A percentile compares a stretch with the other conserved stretches of the same genome.
These are phyloP conservation scores for Xylariaceae sp. DNA, from an alignment of 2,329 filamentous ascomycete genomes.

Conservation along the genomic window DNA sequence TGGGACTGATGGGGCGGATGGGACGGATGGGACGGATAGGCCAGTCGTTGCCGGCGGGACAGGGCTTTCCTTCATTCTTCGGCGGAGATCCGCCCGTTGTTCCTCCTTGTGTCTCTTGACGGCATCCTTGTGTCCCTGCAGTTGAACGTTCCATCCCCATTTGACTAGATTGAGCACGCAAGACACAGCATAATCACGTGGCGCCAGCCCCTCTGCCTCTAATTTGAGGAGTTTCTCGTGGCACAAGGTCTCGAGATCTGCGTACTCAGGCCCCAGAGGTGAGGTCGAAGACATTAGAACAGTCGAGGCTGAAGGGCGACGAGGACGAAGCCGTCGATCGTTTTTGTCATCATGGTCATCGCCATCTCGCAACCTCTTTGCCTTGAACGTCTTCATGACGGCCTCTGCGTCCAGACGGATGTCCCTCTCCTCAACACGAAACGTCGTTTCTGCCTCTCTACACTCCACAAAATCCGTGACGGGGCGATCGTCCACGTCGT, in stretches of 20 bases:
- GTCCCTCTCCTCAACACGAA: slow-evolving; percentile 14
- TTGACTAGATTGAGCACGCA: slow-evolving; percentile 21
- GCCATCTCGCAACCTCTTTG: background rate
- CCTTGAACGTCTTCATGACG: slow-evolving; percentile 5
- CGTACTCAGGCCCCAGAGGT: slow-evolving; percentile 16
- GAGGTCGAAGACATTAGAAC: slow-evolving; percentile 7
- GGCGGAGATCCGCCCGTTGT: slow-evolving; percentile 15
- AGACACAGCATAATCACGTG: slow-evolving; percentile 23
- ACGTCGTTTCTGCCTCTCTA: background rate
- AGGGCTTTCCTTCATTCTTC: slow-evolving; percentile 6
- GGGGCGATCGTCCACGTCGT: slow-evolving; percentile 7
- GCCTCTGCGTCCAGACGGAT: slow-evolving; percentile 4
- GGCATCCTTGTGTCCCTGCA: slow-evolving; percentile 22
- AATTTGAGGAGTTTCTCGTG: slow-evolving; percentile 15
- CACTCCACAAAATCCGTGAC: background rate
- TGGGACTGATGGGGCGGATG: too few species aligned
- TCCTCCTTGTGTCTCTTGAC: slow-evolving; percentile 22
- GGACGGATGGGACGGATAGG: background rate
- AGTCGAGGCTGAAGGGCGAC: background rate
- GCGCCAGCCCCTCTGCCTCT: slow-evolving; percentile 16
- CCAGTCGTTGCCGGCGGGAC: background rate
- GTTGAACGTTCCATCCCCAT: slow-evolving; percentile 20
- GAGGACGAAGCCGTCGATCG: background rate
- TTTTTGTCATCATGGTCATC: slow-evolving; percentile 1
- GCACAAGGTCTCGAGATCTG: slow-evolving; percentile 12